A percentile compares a stretch with the other conserved stretches of the same genome.
Evolutionary conservation across 2,329 filamentous ascomycete genomes (phyloP).

Genomic region (Alternaria sp.): DNA sequence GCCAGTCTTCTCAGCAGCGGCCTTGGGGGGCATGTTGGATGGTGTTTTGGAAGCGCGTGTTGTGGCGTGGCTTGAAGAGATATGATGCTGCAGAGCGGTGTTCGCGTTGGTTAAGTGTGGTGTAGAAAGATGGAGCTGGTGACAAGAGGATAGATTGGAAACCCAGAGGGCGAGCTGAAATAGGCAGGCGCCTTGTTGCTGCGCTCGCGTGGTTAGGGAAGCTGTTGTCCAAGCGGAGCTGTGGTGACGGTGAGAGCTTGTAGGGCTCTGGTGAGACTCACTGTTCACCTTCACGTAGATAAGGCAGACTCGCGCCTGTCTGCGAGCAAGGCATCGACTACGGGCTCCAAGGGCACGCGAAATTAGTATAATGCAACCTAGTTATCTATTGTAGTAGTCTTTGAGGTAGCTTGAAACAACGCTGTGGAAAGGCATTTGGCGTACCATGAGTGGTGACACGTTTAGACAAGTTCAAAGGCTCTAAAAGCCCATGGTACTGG

Average conservation of each 20-base stretch:
- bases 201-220: conserved; percentile 16
- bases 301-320: not conserved
- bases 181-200: conserved; percentile 5
- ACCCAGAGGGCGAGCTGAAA: conserved; percentile 7
- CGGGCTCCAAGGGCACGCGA: not conserved
- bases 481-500: not conserved
- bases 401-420: not conserved
- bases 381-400: not conserved
- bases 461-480: not conserved
- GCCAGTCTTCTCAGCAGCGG: conserved; percentile 2
- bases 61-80: not conserved
- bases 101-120: not conserved
- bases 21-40: conserved; percentile 29
- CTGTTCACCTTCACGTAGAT: conserved; percentile 18
- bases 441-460: not conserved
- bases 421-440: not conserved
- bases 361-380: not conserved
- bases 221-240: conserved; percentile 8
- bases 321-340: not conserved
- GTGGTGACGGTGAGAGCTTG: conserved; percentile 18
- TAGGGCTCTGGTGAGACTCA: not conserved
- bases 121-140: not conserved
- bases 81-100: not conserved
- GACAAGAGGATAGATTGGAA: conserved; percentile 10
- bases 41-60: not conserved